Evolutionary conservation across 179 eudicot genomes (phyloP).

Genomic region (Kewa caespitosa): DNA sequence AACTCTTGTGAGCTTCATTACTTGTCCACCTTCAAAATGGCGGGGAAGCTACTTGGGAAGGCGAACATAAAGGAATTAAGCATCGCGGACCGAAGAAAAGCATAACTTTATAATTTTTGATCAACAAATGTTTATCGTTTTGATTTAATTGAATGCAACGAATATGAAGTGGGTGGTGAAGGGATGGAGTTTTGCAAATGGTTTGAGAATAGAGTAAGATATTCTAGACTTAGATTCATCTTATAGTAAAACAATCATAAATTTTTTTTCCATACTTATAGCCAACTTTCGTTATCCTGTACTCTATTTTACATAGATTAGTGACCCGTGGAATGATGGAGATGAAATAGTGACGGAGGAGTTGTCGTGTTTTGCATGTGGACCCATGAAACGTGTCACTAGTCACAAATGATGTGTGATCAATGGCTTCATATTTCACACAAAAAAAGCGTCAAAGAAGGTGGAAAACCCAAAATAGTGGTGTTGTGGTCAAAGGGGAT

Average conservation of each 20-base stretch:
- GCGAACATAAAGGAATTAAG: background rate
- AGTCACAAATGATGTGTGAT: background rate
- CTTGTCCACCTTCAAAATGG: background rate
- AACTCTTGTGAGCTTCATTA: too few relatives aligned
- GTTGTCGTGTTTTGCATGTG: slow-evolving; percentile 3
- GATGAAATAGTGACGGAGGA: slow-evolving; percentile 14
- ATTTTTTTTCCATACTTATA: background rate
- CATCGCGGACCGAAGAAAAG: background rate
- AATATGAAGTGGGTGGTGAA: background rate
- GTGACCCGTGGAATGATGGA: background rate
- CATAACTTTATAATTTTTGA: background rate
- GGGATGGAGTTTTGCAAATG: background rate
- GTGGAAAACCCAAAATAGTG: slow-evolving; percentile 15
- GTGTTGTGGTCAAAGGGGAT: slow-evolving; percentile 14
- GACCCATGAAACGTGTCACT: background rate
- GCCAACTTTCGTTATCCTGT: background rate
- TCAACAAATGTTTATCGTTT: too few relatives aligned
- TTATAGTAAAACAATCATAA: too few relatives aligned
- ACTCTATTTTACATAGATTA: background rate
- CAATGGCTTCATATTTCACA: slow-evolving; percentile 12
- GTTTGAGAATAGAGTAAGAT: slow-evolving; percentile 13
- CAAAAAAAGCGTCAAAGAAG: background rate
- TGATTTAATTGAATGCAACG: background rate
- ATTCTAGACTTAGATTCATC: background rate
- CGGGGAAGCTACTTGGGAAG: background rate